These are phyloP conservation scores for Adiantum capillusveneris DNA, from an alignment of 75 land plant genomes.

Conservation along the genomic window DNA sequence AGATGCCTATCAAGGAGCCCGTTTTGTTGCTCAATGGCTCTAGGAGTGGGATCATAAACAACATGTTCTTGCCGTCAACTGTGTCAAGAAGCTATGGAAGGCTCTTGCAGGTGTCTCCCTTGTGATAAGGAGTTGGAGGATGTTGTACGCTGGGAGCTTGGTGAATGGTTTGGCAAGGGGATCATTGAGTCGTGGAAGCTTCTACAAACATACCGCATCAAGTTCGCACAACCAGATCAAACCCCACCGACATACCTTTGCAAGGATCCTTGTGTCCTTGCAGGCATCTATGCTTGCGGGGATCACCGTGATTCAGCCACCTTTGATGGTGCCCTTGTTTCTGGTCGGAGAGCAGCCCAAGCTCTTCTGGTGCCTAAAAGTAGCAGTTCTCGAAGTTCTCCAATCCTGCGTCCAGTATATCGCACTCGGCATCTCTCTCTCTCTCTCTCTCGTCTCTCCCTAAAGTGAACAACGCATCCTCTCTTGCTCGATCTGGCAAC, in stretches of 20 bases:
- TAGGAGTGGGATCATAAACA: constrained; percentile 69
- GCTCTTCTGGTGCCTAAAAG: too few relatives aligned
- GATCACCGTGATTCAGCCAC: constrained; percentile 71
- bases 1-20: constrained; percentile 57
- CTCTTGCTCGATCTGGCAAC: too few relatives aligned
- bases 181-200: constrained; percentile 53
- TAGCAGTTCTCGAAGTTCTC: too few relatives aligned
- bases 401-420: too few relatives aligned
- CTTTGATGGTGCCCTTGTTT: constrained; percentile 86
- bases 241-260: constrained; percentile 61
- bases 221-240: constrained; percentile 84
- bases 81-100: constrained; percentile 69
- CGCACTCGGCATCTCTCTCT: too few relatives aligned
- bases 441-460: too few relatives aligned
- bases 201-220: constrained; percentile 66
- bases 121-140: constrained; percentile 56
- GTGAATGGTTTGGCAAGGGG: constrained; percentile 57
- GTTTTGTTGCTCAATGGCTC: constrained; percentile 80
- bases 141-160: constrained; percentile 54
- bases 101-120: constrained; percentile 74
- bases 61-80: constrained; percentile 81
- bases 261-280: constrained; percentile 34
- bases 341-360: constrained; percentile 69
- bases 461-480: too few relatives aligned
- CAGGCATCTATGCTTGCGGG: constrained; percentile 72